Conservation (phyloP, 2,329 filamentous ascomycete genomes). For the Venturia effusa region DNA sequence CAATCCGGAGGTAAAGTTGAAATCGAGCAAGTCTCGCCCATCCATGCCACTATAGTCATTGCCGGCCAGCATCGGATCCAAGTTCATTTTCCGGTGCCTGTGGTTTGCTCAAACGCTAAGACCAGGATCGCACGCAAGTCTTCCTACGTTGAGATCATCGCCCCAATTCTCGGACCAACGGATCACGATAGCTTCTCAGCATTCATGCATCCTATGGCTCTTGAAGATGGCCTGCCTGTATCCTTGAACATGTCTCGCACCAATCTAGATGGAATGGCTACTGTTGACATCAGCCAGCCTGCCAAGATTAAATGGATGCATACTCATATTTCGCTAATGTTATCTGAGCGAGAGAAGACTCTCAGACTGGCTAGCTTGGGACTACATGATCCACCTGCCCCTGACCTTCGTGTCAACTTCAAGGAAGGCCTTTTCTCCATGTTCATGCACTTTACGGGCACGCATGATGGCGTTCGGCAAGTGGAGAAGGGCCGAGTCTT, state of each 20-base stretch:
- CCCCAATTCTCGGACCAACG: slow-evolving; percentile 12
- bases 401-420: slow-evolving; percentile 14
- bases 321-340: neutral
- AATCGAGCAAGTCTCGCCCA: slow-evolving; percentile 12
- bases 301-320: slow-evolving; percentile 12
- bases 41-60: slow-evolving; percentile 12
- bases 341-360: slow-evolving; percentile 9
- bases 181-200: slow-evolving; percentile 12
- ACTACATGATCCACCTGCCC: neutral
- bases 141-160: slow-evolving; percentile 22
- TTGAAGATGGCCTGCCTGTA: slow-evolving; percentile 12
- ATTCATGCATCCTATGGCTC: slow-evolving; percentile 14
- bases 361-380: neutral
- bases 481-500: slow-evolving; percentile 12
- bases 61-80: neutral
- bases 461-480: slow-evolving; percentile 7
- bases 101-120: slow-evolving; percentile 15
- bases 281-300: neutral
- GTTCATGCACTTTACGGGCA: slow-evolving; percentile 17
- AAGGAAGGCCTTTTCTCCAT: slow-evolving; percentile 21
- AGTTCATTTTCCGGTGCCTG: slow-evolving; percentile 18
- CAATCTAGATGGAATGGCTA: slow-evolving; percentile 17
- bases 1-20: neutral
- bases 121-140: slow-evolving; percentile 22
- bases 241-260: slow-evolving; percentile 18